phyloP scores from a whole-genome alignment of 176 grass and related monocot species.

The Oryza brachyantha region DNA sequence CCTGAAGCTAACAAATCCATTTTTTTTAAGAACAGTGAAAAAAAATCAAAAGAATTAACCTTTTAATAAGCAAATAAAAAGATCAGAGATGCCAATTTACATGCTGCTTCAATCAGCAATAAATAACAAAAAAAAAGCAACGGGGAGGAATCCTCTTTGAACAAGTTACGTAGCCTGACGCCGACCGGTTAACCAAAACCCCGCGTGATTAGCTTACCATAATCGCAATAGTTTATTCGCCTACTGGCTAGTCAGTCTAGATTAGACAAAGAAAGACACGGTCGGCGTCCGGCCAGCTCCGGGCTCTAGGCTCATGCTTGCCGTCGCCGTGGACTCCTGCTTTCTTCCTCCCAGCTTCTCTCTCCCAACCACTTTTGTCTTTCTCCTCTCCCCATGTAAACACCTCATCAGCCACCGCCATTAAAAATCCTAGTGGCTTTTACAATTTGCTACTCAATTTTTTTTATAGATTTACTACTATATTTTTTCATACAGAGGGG shows the following conservation, averaged over 20 bases:
- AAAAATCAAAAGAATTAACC: background rate
- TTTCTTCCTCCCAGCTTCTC: background rate
- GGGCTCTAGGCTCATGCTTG: conserved; percentile 18
- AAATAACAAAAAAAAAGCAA: background rate
- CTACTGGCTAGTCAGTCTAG: conserved; percentile 4
- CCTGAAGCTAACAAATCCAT: background rate
- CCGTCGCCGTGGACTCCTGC: background rate
- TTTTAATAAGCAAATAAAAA: background rate
- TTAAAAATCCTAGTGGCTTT: background rate
- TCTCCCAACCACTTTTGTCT: background rate
- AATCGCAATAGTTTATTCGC: background rate
- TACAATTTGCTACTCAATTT: no score
- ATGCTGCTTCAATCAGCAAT: background rate
- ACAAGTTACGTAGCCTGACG: conserved; percentile 15
- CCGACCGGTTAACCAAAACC: conserved; percentile 41
- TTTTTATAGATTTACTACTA: no score
- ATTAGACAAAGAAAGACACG: background rate
- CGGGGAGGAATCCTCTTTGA: background rate
- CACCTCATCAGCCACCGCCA: background rate
- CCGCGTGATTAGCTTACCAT: background rate
- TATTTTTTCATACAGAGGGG: no score
- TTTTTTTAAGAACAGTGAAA: background rate
- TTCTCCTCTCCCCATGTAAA: background rate
- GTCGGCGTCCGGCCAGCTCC: background rate
- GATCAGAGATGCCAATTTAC: background rate